phyloP scores from a whole-genome alignment of 306 rosid species.

The Acmispon strigosus region DNA sequence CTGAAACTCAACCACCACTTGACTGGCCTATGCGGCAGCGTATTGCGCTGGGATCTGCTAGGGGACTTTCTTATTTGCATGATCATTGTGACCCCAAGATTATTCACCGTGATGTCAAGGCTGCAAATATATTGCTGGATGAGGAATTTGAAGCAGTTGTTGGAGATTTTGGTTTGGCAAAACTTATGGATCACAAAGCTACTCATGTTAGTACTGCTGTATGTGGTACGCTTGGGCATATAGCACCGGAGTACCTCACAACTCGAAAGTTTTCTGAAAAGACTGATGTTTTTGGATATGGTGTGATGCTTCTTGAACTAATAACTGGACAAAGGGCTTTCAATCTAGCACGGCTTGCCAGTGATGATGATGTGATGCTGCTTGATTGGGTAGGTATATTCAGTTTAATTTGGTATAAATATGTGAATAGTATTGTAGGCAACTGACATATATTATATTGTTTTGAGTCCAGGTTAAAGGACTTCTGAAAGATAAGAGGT shows the following conservation, averaged over 20 bases:
- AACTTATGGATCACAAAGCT: conserved; percentile 86
- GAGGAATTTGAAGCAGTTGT: conserved; percentile 94
- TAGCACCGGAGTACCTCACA: conserved; percentile 90
- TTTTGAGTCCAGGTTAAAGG: conserved; percentile 67
- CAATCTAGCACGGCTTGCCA: conserved; percentile 91
- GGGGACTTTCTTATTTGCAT: conserved; percentile 92
- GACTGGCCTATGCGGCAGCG: conserved; percentile 57
- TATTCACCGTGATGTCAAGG: conserved; percentile 93
- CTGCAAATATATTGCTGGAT: conserved; percentile 89
- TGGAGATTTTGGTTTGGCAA: conserved; percentile 92
- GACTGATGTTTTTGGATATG: conserved; percentile 93
- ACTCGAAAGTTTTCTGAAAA: conserved; percentile 93
- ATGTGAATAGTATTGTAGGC: neutral
- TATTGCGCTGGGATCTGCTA: conserved; percentile 81
- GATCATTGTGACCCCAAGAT: conserved; percentile 96
- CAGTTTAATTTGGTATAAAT: neutral
- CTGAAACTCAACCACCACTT: conserved; percentile 49
- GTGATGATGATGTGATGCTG: conserved; percentile 78
- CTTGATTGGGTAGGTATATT: conserved; percentile 81
- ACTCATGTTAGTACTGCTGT: conserved; percentile 93
- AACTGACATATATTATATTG: conserved; percentile 22
- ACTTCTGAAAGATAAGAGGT: conserved; percentile 59
- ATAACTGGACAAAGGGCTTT: conserved; percentile 95
- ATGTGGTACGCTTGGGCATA: conserved; percentile 90
- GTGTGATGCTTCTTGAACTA: conserved; percentile 95